Evolutionary conservation across 2,329 filamentous ascomycete genomes (phyloP), one percentile per base, ranked within the genome.

Genomic region (Magnaporthiopsis poae): DNA sequence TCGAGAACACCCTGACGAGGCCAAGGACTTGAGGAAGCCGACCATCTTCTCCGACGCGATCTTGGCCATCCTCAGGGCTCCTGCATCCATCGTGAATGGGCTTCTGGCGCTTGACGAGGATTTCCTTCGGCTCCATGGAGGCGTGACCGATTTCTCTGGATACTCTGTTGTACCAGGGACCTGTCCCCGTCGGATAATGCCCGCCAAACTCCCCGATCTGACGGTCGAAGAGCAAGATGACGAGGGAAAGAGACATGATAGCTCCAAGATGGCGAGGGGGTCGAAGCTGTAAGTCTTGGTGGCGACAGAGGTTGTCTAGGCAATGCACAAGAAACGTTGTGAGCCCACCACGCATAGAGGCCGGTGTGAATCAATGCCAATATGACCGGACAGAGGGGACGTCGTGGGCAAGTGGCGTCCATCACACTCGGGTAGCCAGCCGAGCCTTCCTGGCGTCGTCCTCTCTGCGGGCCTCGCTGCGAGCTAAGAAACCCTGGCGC

Each of bases 11-110:
- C 78, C 81, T 29, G 74, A 77, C 1, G 80, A 83, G 63, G 77
- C 77, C 36, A 81, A 78, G 46, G 85, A 92, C 71, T 77, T 92
- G n/a, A 80, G 90, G 67, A 89, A 87, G 69, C 77, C 88, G 68
- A 86, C 84, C 7, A 89, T 96, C 68, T 96, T 91, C 77, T 91
- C 90, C 0, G 90, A 93, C 72, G 91, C 91, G 1, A 86, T 96
- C 25, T 76, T 94, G 1, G 89, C 84, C 1, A 89, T 96, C 76
- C 79, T 95, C 1, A 75, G 77, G 12, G 83, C 88, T 0, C 85
- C 88, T 0, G 77, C 85, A 0, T 69, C 78, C 0, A 75, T 76
- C 5, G 88, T 95, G 29, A 96, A 91, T 73, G 92, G 91, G 0
- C 77, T 85, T 61, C 78, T 94, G 5, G 81, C 88, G 67, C 83